Evolutionary conservation across 2,329 filamentous ascomycete genomes (phyloP).

Genomic region (Tetracladium maxilliforme): DNA sequence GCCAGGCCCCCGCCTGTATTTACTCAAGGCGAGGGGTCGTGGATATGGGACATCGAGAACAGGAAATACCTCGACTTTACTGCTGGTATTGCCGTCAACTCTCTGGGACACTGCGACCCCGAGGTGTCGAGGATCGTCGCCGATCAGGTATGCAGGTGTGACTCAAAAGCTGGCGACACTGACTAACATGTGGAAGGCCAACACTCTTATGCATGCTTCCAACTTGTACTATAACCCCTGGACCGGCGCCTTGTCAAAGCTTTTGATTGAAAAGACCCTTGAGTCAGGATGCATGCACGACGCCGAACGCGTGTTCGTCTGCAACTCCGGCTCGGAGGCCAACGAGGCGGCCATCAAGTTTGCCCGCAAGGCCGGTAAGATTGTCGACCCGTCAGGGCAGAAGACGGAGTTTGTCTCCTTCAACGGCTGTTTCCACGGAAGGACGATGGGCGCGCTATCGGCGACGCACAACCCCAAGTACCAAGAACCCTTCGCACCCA

Average conservation of each 20-base stretch:
- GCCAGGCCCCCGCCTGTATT: conserved; percentile 83
- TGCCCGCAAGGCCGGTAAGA: conserved; percentile 77
- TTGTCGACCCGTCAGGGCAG: conserved; percentile 49
- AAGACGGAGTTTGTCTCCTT: conserved; percentile 88
- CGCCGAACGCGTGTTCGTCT: conserved; percentile 72
- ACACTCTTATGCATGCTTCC: conserved; percentile 77
- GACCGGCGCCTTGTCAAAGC: conserved; percentile 78
- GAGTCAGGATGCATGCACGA: conserved; percentile 71
- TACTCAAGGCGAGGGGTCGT: conserved; percentile 72
- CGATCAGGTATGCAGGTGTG: conserved; percentile 45
- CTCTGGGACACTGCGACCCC: conserved; percentile 77
- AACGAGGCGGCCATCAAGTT: conserved; percentile 98
- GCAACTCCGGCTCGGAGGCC: conserved; percentile 92
- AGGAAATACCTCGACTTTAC: conserved; percentile 88
- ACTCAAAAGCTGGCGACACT: conserved; percentile 3
- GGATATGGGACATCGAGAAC: conserved; percentile 83
- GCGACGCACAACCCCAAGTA: conserved; percentile 98
- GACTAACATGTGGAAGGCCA: conserved; percentile 25
- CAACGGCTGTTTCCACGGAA: conserved; percentile 83
- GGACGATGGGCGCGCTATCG: conserved; percentile 90
- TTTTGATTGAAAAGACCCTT: conserved; percentile 68
- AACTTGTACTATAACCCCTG: conserved; percentile 97
- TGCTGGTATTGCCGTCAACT: conserved; percentile 88
- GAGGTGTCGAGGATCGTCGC: conserved; percentile 62
- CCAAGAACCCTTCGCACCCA: conserved; percentile 84